These are phyloP conservation scores for Aspergillus sp. DNA, from an alignment of 2,329 filamentous ascomycete species.

Conservation along the genomic window DNA sequence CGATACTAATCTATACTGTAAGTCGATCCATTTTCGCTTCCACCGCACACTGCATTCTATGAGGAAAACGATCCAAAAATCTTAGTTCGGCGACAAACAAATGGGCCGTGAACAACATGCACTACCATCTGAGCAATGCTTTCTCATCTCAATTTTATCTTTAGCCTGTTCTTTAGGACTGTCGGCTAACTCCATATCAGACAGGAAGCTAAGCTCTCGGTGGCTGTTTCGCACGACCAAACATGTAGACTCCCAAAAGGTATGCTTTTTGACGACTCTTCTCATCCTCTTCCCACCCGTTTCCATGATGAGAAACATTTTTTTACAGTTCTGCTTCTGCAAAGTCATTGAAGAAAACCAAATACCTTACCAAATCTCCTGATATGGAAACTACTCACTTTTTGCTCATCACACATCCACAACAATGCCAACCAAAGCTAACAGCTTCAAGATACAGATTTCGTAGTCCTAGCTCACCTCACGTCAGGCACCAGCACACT, in stretches of 20 bases:
- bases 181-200: conserved; percentile 9
- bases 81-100: conserved; percentile 53
- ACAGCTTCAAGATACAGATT: conserved; percentile 15
- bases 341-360: conserved; percentile 57
- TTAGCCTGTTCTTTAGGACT: neutral
- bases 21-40: conserved; percentile 17
- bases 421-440: conserved; percentile 1
- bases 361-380: conserved; percentile 59
- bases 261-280: conserved; percentile 13
- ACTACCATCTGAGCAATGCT: conserved; percentile 55
- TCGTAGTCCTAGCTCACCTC: neutral
- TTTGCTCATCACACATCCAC: conserved; percentile 1
- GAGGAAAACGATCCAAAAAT: conserved; percentile 53
- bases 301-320: conserved; percentile 51
- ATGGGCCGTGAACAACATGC: conserved; percentile 62
- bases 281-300: conserved; percentile 2
- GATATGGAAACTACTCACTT: conserved; percentile 28
- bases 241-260: conserved; percentile 6
- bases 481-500: neutral
- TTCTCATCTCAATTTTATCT: conserved; percentile 7
- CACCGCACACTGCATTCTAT: conserved; percentile 28
- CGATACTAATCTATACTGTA: conserved; percentile 24
- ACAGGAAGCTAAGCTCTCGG: neutral
- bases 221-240: neutral
- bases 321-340: conserved; percentile 64